Base-by-base conservation (phyloP, 1,139 yeast genomes). In the Pichia sp. region DNA sequence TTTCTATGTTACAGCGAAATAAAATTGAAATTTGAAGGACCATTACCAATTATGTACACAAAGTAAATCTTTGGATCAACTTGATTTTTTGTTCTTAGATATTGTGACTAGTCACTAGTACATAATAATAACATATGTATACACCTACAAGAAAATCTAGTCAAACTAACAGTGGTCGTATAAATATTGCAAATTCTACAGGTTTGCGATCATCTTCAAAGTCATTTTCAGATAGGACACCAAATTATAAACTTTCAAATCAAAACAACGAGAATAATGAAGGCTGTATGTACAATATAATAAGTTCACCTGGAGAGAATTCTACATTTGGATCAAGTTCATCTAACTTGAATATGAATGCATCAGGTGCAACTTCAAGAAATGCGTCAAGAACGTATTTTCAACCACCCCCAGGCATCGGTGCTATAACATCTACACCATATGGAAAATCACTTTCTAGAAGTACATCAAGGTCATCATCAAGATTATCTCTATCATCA, bases 401-500 rank as follows among this genome's bases (percentile, higher is more conserved):
- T 44, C 54, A 46, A 29, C 49, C 27, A 30, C 48, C 52, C 19
- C 49, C 52, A 22, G 44, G 28, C 42, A 25, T 42, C 3, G 47
- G 31, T 42, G 30, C 31, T 16, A 7, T 18, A 38, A 19, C 38
- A 29, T 50, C 50, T 25, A 46, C 51, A 22, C 55, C 55, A 13
- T 44, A 47, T 13, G 28, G 45, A 28, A 47, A 36, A 19, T 27
- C 52, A 18, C 14, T 46, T 14, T 44, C 50, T 4, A 44, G 61
- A 45, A 49, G 56, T n/a, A 52, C 58, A 9, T 49, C 57, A 0
- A 51, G 58, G 25, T 53, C 57, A 18, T 50, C 56, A 10, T 60
- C 63, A 7, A 56, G 63, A 30, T 53, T 61, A 2, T 56, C 63
- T 9, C 22, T 49, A n/a, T 49, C 55, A 3, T 47, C 50, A 4